A percentile compares a stretch with the other conserved stretches of the same genome.
These are phyloP conservation scores for Ascocoryne sarcoides DNA, from an alignment of 2,329 filamentous ascomycete genomes.

Conservation along the genomic window DNA sequence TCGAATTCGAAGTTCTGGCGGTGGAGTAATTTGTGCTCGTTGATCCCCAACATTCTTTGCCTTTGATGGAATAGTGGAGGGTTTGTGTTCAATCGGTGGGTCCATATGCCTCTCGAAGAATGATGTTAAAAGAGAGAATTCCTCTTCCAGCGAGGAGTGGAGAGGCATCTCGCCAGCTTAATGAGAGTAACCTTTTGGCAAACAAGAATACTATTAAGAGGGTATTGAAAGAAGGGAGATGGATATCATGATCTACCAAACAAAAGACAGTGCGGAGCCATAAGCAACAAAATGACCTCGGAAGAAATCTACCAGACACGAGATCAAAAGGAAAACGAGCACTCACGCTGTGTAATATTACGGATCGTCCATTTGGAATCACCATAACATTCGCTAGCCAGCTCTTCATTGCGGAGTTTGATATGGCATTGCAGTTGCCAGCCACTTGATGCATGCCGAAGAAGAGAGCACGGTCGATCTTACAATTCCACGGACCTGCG, in stretches of 20 bases:
- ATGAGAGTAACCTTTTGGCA: too few relatives aligned
- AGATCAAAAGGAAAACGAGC: too few relatives aligned
- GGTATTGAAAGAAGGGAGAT: constrained; percentile 5
- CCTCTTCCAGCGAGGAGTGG: constrained; percentile 21
- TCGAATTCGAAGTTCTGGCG: constrained; percentile 19
- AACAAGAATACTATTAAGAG: constrained; percentile 9
- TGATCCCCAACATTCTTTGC: constrained; percentile 12
- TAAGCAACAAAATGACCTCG: too few relatives aligned
- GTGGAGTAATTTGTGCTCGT: constrained; percentile 17
- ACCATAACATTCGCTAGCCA: constrained; percentile 3
- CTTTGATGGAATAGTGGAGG: constrained; percentile 4
- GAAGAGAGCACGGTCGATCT: constrained; percentile 16
- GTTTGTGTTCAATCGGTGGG: constrained; percentile 6
- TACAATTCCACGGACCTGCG: constrained; percentile 8
- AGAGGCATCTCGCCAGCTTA: constrained; percentile 11
- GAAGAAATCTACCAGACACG: too few relatives aligned
- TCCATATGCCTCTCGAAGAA: constrained; percentile 15
- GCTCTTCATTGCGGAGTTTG: constrained; percentile 8
- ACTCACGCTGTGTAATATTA: background rate
- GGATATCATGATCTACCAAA: constrained; percentile 20
- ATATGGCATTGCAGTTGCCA: constrained; percentile 14
- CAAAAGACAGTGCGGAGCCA: constrained; percentile 10
- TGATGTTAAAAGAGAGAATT: constrained; percentile 7
- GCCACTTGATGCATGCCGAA: constrained; percentile 11
- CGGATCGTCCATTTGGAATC: background rate